phyloP scores from a whole-genome alignment of 495 filamentous ascomycete species.

The Neurospora sp. region DNA sequence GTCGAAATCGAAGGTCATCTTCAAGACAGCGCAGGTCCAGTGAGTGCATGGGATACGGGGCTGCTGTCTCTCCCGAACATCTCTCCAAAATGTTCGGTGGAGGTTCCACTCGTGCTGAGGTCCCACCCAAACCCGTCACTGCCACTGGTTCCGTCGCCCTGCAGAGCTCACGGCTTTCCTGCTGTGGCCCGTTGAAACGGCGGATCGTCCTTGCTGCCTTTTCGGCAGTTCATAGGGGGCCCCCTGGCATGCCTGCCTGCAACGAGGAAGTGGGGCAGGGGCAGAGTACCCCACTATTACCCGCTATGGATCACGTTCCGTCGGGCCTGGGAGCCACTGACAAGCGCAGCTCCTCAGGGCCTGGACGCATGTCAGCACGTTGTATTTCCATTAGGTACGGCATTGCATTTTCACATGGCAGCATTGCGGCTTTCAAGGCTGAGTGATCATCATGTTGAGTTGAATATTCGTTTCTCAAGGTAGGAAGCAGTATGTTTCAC shows the following conservation, averaged over 20 bases:
- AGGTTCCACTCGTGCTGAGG: not conserved
- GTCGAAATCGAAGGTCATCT: not conserved
- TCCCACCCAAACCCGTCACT: not conserved
- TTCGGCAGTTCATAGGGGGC: not conserved
- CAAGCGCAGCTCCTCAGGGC: not conserved
- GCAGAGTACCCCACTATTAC: not conserved
- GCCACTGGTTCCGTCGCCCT: not conserved
- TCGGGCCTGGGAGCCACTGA: not conserved
- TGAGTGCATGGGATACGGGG: not conserved
- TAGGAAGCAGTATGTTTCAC: not conserved
- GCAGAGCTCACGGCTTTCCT: not conserved
- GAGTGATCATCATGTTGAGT: not conserved
- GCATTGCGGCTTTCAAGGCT: not conserved
- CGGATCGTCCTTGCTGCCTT: not conserved
- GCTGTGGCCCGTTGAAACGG: not conserved
- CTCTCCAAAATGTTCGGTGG: not conserved
- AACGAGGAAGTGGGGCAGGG: not conserved
- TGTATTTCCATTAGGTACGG: not conserved
- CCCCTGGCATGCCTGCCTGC: not conserved
- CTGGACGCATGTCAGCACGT: not conserved
- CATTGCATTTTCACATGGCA: not conserved
- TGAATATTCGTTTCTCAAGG: not conserved
- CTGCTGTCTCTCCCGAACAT: not conserved
- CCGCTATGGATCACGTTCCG: not conserved
- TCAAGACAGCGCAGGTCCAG: not conserved